These are phyloP conservation scores for Tetrahymena borealis DNA, from an alignment of 73 alveolate species.

Conservation along the genomic window DNA sequence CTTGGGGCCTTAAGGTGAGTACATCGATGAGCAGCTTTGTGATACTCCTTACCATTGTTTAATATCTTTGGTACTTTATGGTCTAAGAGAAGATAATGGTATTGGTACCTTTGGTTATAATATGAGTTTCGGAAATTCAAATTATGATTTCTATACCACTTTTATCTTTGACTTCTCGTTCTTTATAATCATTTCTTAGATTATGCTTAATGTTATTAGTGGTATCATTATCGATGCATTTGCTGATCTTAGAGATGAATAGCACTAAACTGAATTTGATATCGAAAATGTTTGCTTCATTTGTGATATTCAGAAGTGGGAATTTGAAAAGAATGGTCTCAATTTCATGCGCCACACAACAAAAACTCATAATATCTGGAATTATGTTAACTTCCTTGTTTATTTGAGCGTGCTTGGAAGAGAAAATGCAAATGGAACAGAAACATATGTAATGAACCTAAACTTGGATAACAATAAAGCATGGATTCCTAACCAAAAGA, in stretches of 20 bases:
- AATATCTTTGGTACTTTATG: slow-evolving; percentile 32
- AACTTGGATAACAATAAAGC: neutral
- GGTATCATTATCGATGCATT: slow-evolving; percentile 87
- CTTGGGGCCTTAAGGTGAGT: slow-evolving; percentile 7
- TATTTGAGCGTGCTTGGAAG: slow-evolving; percentile 25
- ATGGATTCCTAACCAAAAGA: neutral
- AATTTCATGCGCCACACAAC: slow-evolving; percentile 60
- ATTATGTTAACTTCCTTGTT: slow-evolving; percentile 49
- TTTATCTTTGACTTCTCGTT: slow-evolving; percentile 58
- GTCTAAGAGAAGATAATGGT: slow-evolving; percentile 86
- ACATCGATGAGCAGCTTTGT: slow-evolving; percentile 25
- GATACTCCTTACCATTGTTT: slow-evolving; percentile 44
- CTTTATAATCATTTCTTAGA: slow-evolving; percentile 65
- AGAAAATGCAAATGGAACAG: slow-evolving; percentile 58
- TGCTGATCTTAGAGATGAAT: slow-evolving; percentile 78
- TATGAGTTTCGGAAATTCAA: slow-evolving; percentile 26
- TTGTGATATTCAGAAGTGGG: slow-evolving; percentile 68
- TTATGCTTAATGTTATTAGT: slow-evolving; percentile 69
- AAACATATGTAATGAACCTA: slow-evolving; percentile 48
- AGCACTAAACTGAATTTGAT: slow-evolving; percentile 66
- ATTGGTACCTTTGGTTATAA: slow-evolving; percentile 55
- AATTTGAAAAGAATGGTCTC: slow-evolving; percentile 73
- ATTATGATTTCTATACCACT: slow-evolving; percentile 51
- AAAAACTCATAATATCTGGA: slow-evolving; percentile 70
- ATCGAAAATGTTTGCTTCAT: slow-evolving; percentile 69